Conservation (phyloP, 306 rosid species). For the Aeschynomene evenia region DNA sequence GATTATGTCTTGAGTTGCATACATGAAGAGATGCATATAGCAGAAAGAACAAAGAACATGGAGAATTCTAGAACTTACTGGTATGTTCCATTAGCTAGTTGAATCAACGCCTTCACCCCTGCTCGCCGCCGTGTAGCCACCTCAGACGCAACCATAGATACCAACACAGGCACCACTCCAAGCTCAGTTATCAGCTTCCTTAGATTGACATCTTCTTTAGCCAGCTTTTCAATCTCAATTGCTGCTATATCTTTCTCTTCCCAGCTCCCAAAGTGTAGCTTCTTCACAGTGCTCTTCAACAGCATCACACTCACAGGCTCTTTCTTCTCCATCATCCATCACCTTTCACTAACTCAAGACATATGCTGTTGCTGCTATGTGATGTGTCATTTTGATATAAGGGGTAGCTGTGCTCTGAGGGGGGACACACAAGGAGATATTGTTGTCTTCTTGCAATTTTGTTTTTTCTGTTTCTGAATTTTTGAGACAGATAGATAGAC, state of each 20-base stretch:
- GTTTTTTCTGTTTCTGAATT: background rate
- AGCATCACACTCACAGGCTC: slow-evolving; percentile 28
- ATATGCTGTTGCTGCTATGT: background rate
- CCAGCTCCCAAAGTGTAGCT: slow-evolving; percentile 73
- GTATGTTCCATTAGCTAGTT: slow-evolving; percentile 56
- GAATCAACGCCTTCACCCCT: slow-evolving; percentile 46
- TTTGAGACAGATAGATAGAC: background rate
- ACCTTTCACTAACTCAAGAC: background rate
- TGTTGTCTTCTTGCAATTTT: background rate
- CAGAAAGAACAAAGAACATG: background rate
- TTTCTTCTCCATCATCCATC: slow-evolving; percentile 32
- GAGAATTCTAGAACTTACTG: slow-evolving; percentile 43
- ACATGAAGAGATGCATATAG: too few species aligned
- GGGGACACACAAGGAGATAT: slow-evolving; percentile 11
- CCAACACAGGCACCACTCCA: slow-evolving; percentile 66
- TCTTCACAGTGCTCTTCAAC: slow-evolving; percentile 66
- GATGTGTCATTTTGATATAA: slow-evolving; percentile 20
- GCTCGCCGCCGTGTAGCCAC: slow-evolving; percentile 33
- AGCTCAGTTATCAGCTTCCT: slow-evolving; percentile 57
- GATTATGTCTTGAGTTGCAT: too few species aligned
- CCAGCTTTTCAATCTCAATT: slow-evolving; percentile 45
- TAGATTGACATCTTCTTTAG: slow-evolving; percentile 48
- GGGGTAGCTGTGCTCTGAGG: slow-evolving; percentile 30
- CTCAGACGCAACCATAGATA: slow-evolving; percentile 53
- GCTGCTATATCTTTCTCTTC: slow-evolving; percentile 72